A percentile compares a stretch with the other conserved stretches of the same genome.
These are phyloP conservation scores for Xerocomus brunneocitrinus DNA, from an alignment of 768 basidiomycete genomes.

Conservation along the genomic window DNA sequence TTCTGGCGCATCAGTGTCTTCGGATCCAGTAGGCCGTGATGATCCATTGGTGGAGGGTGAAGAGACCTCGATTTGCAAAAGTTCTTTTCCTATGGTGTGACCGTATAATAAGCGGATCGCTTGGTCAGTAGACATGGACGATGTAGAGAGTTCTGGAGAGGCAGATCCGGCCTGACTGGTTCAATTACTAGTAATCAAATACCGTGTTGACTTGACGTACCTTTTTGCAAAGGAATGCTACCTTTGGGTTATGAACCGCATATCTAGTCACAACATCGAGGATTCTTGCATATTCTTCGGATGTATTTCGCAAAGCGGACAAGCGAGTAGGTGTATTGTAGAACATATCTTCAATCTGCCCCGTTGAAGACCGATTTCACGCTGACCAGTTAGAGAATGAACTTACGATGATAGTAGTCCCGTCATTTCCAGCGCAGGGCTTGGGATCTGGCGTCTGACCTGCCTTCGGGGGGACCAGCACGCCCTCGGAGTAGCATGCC, in stretches of 20 bases:
- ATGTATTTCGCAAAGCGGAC: conserved; percentile 73
- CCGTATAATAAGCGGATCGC: conserved; percentile 83
- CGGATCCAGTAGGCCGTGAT: conserved; percentile 10
- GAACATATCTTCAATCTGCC: conserved; percentile 91
- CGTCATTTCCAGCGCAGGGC: conserved; percentile 91
- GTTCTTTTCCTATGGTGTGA: conserved; percentile 70
- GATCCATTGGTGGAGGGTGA: conserved; percentile 29
- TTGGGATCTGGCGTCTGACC: conserved; percentile 74
- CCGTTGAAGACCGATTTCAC: neutral
- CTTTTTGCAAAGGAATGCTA: conserved; percentile 92
- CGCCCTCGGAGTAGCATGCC: conserved; percentile 78
- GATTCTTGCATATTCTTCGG: conserved; percentile 90
- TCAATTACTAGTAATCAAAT: neutral
- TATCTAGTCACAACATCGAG: conserved; percentile 91
- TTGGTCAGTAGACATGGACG: conserved; percentile 58
- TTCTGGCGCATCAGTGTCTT: conserved; percentile 33
- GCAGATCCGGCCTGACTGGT: conserved; percentile 57
- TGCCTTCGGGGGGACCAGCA: conserved; percentile 62
- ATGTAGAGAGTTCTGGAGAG: conserved; percentile 78
- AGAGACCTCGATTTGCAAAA: conserved; percentile 46
- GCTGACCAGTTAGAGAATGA: neutral
- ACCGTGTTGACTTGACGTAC: conserved; percentile 31
- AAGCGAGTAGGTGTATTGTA: conserved; percentile 89
- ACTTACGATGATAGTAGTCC: conserved; percentile 80
- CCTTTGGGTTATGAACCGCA: conserved; percentile 86